Percentiles rank a stretch among this genome's conserved stretches.
Conservation (phyloP, 192 early-diverging fungal species). For the Gryganskiella cystojenkinii region DNA sequence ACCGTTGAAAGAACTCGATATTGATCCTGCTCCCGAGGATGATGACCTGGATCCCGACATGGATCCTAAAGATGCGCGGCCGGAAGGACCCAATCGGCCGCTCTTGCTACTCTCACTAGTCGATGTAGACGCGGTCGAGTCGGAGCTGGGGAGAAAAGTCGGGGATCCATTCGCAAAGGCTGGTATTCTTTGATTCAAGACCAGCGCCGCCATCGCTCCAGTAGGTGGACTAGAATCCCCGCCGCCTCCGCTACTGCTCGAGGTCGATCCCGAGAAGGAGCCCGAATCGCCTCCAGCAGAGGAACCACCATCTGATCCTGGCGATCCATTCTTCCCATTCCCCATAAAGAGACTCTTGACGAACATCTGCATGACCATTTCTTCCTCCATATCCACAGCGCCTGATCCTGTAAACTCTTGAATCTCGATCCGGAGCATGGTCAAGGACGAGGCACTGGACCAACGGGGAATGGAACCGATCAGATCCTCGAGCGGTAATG, state of each 20-base stretch:
- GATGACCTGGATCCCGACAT: not conserved
- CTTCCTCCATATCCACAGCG: slow-evolving; percentile 31
- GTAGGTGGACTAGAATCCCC: too few relatives aligned
- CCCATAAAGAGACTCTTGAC: slow-evolving; percentile 30
- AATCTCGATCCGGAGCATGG: slow-evolving; percentile 16
- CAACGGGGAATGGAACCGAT: slow-evolving; percentile 24
- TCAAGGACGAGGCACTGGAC: slow-evolving; percentile 11
- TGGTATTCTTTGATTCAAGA: too few relatives aligned
- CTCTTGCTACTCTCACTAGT: too few relatives aligned
- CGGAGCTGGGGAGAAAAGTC: too few relatives aligned
- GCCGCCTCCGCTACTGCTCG: not conserved
- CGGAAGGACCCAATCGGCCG: not conserved
- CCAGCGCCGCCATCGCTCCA: too few relatives aligned
- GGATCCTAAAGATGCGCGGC: not conserved
- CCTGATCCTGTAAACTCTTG: slow-evolving; percentile 19
- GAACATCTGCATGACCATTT: slow-evolving; percentile 44
- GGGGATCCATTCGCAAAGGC: too few relatives aligned
- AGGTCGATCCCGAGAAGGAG: too few relatives aligned
- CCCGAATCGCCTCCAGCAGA: too few relatives aligned
- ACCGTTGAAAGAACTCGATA: too few relatives aligned
- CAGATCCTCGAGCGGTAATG: slow-evolving; percentile 13
- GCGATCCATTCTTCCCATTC: not conserved
- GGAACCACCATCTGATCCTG: too few relatives aligned
- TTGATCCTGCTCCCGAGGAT: too few relatives aligned
- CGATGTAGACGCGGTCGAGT: too few relatives aligned